Evolutionary conservation across 805 yeast species (phyloP).

Genomic region (Suhomyces vadensis): DNA sequence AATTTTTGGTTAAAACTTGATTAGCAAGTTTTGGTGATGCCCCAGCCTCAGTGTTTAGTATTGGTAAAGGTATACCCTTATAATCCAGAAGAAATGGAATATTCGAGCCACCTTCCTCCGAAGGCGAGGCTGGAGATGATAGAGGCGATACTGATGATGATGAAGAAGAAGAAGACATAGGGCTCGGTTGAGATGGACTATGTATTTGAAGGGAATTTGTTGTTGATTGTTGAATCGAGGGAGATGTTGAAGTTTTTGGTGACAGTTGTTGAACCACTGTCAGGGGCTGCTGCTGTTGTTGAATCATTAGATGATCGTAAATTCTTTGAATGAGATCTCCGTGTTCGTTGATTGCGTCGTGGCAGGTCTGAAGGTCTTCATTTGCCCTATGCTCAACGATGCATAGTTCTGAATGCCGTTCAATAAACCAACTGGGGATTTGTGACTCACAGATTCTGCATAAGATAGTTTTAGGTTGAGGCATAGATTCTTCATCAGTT

Average conservation of each 20-base stretch:
- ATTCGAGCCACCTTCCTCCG: neutral
- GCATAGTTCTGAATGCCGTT: slow-evolving; percentile 85
- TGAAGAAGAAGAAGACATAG: too few relatives aligned
- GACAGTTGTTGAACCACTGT: slow-evolving; percentile 20
- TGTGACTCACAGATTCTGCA: slow-evolving; percentile 91
- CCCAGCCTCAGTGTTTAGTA: slow-evolving; percentile 11
- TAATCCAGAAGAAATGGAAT: slow-evolving; percentile 43
- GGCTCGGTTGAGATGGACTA: slow-evolving; percentile 7
- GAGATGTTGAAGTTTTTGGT: too few relatives aligned
- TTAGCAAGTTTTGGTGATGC: slow-evolving; percentile 22
- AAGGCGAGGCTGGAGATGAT: slow-evolving; percentile 8
- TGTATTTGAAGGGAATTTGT: slow-evolving; percentile 18
- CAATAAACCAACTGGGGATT: slow-evolving; percentile 97
- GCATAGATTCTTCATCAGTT: slow-evolving; percentile 62
- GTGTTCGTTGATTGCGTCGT: slow-evolving; percentile 78
- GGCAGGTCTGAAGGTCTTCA: slow-evolving; percentile 70
- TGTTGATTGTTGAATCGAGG: slow-evolving; percentile 25
- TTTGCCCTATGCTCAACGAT: slow-evolving; percentile 80
- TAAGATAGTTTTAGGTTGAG: slow-evolving; percentile 77
- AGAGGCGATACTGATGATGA: too few relatives aligned
- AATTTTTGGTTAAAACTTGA: slow-evolving; percentile 18
- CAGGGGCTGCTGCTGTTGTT: slow-evolving; percentile 16
- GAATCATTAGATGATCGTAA: slow-evolving; percentile 38
- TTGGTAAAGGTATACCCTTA: slow-evolving; percentile 57
- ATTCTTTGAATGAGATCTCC: slow-evolving; percentile 49